These are phyloP conservation scores for Rhizopus sp. DNA, from an alignment of 371 early-diverging fungal genomes.

Conservation along the genomic window DNA sequence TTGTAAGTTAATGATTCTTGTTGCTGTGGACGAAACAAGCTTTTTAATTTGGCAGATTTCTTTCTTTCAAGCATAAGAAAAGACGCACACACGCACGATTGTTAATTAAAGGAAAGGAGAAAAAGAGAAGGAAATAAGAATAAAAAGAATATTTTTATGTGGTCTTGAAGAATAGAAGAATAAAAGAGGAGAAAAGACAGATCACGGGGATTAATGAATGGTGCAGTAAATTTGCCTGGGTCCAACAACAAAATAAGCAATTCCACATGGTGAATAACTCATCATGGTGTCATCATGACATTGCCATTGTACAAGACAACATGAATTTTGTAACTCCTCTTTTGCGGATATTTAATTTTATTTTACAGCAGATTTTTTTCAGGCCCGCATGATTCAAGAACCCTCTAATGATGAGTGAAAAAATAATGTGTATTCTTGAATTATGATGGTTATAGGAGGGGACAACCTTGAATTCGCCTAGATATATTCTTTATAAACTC, in stretches of 20 bases:
- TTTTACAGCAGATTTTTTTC: too few species aligned
- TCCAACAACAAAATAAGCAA: not conserved
- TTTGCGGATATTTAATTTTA: too few species aligned
- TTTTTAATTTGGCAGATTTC: slow-evolving; percentile 16
- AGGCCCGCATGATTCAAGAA: too few species aligned
- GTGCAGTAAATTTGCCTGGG: not conserved
- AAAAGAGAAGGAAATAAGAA: not conserved
- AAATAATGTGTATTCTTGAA: too few species aligned
- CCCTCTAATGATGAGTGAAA: too few species aligned
- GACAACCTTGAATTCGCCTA: too few species aligned
- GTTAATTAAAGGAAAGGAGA: not conserved
- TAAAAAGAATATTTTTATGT: not conserved
- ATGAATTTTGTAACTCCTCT: not conserved
- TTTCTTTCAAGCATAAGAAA: slow-evolving; percentile 16
- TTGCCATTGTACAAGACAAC: not conserved
- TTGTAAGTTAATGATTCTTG: slow-evolving; percentile 1
- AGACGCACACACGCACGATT: not conserved
- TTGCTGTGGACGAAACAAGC: slow-evolving; percentile 11
- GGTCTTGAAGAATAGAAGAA: not conserved
- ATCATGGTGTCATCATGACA: not conserved
- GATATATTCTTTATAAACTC: too few species aligned
- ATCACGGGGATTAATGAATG: not conserved
- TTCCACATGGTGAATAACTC: not conserved
- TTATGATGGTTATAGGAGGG: too few species aligned
- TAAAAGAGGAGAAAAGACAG: not conserved